Conservation (phyloP, 768 basidiomycete genomes). For the Leccinum broughii region DNA sequence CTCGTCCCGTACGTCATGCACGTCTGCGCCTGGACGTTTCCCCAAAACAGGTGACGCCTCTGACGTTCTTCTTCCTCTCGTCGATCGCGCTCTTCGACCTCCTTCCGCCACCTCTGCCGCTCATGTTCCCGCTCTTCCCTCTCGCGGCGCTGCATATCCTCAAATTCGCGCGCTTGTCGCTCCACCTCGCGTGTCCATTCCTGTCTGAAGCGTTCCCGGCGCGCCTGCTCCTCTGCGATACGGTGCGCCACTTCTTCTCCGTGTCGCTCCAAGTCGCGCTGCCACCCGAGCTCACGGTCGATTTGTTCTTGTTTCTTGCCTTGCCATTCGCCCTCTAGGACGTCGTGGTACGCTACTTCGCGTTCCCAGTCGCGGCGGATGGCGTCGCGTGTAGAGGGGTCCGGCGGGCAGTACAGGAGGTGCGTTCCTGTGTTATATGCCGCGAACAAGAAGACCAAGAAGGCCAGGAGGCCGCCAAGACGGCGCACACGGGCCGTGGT, state of each 20-base stretch:
- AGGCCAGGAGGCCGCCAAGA: neutral
- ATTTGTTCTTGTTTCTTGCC: neutral
- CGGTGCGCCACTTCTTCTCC: slow-evolving; percentile 1
- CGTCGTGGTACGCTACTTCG: slow-evolving; percentile 3
- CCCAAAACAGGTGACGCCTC: neutral
- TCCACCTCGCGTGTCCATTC: neutral
- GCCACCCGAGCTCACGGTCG: slow-evolving; percentile 5
- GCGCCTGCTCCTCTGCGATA: neutral
- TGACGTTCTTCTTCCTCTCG: slow-evolving; percentile 1
- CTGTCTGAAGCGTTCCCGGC: neutral
- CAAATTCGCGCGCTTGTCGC: neutral
- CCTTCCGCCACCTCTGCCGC: slow-evolving; percentile 13
- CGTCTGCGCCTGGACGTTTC: neutral
- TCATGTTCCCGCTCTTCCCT: slow-evolving; percentile 1
- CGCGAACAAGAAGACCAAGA: neutral
- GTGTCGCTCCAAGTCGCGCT: neutral
- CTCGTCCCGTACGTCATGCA: slow-evolving; percentile 11
- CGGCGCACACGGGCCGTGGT: too few species aligned
- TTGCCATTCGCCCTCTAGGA: slow-evolving; percentile 3
- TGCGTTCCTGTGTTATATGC: slow-evolving; percentile 1
- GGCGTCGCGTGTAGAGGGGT: slow-evolving; percentile 2
- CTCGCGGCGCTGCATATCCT: neutral
- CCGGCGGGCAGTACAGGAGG: slow-evolving; percentile 5
- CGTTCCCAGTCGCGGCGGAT: slow-evolving; percentile 10
- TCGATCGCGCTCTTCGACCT: slow-evolving; percentile 16